Conservation (phyloP, 2,329 filamentous ascomycete species). For the Fusarium musae region DNA sequence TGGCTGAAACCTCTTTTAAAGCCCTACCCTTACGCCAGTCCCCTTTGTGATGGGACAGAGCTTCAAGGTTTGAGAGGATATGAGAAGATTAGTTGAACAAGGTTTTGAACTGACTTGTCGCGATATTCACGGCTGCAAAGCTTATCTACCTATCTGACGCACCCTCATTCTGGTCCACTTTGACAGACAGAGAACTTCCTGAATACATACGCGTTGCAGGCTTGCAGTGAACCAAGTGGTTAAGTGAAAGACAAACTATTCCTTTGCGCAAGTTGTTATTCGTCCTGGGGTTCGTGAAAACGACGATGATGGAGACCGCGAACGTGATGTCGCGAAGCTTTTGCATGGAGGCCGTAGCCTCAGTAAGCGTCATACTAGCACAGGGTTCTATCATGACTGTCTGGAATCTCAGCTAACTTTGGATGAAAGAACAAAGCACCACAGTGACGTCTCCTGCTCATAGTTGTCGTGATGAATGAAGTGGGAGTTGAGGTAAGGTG, state of each 20-base stretch:
- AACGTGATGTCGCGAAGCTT: no score
- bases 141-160: not conserved
- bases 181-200: accelerated
- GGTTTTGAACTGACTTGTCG: not conserved
- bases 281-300: not conserved
- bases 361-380: no score
- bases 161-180: not conserved
- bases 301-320: no score
- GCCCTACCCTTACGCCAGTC: no score
- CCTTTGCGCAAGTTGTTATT: not conserved
- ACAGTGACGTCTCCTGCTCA: not conserved
- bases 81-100: not conserved
- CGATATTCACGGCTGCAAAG: no score
- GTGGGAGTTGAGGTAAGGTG: no score
- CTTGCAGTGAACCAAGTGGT: not conserved
- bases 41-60: not conserved
- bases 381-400: no score
- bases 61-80: not conserved
- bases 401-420: not conserved
- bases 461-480: not conserved
- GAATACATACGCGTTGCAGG: not conserved
- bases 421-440: accelerated
- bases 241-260: accelerated
- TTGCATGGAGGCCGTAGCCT: no score
- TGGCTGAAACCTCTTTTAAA: no score